Evolutionary conservation across 2,329 filamentous ascomycete species (phyloP).

Genomic region (Hysterium pulicare): DNA sequence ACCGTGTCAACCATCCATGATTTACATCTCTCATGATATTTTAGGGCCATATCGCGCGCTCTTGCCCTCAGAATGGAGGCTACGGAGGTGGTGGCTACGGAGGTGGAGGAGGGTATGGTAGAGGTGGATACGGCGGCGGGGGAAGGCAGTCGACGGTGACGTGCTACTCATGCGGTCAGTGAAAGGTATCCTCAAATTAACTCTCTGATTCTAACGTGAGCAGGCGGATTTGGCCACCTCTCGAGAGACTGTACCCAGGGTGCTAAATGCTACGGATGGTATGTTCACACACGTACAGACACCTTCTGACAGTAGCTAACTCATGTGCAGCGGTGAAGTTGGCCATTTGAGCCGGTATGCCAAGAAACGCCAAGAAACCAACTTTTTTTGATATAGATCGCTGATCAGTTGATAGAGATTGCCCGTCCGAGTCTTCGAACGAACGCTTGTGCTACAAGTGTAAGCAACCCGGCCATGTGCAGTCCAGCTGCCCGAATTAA

Average conservation of each 20-base stretch:
- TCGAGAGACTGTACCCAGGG: slow-evolving; percentile 97
- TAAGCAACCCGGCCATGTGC: slow-evolving; percentile 82
- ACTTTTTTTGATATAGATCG: too few relatives aligned
- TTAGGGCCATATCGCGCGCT: slow-evolving; percentile 93
- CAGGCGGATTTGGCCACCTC: slow-evolving; percentile 83
- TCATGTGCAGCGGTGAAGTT: slow-evolving; percentile 79
- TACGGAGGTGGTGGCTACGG: slow-evolving; percentile 48
- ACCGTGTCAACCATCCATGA: too few relatives aligned
- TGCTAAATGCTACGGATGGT: slow-evolving; percentile 99
- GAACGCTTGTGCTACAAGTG: slow-evolving; percentile 99
- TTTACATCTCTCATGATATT: too few relatives aligned
- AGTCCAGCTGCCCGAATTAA: slow-evolving; percentile 89
- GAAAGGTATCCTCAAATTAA: too few relatives aligned
- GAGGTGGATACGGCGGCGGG: slow-evolving; percentile 41
- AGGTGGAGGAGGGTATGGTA: slow-evolving; percentile 40
- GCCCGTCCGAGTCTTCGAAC: slow-evolving; percentile 82
- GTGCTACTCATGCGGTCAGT: slow-evolving; percentile 87
- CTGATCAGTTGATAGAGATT: too few relatives aligned
- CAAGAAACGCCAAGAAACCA: too few relatives aligned
- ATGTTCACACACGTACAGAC: slow-evolving; percentile 25
- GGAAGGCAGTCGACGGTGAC: slow-evolving; percentile 52
- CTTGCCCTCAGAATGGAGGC: slow-evolving; percentile 68
- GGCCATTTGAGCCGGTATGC: slow-evolving; percentile 94
- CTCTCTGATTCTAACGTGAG: background rate
- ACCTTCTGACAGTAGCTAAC: slow-evolving; percentile 41